Base-by-base conservation (phyloP, 2,329 filamentous ascomycete species). In the Aspergillus udagawae region DNA sequence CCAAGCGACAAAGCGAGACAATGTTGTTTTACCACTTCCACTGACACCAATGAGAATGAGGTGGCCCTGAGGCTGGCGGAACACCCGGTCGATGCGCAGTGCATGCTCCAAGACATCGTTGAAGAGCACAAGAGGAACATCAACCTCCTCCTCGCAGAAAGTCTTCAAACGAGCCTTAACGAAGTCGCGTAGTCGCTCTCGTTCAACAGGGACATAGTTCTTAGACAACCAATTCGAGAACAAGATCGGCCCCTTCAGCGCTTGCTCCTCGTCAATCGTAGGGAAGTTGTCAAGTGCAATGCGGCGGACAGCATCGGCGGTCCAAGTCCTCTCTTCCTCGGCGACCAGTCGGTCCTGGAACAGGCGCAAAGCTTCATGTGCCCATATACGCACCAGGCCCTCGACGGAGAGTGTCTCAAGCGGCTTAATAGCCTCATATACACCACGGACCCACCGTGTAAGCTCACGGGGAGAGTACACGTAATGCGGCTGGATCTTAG, bases 161-260 rank as follows among this genome's bases (percentile, higher is more conserved):
- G 94, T 99, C 80, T 90, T 93, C 59, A 99, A 84, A 70, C 94
- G 88, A 52, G 94, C 94, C 77, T 97, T 97, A 73, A 99, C 94
- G 66, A 97, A 99, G 65, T 97, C 94, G 65, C 95, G 88, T 41
- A 99, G 82, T 68, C 95, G 89, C 71, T 99, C 94, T 64, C 94
- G 90, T 68, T 96, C 92, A 42, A 99, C 94, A 6, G 94, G 94
- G 10, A 97, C 86, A 70, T 99, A 99, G 73, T 99, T 90, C 85
- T 96, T 97, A 12, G 93, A 97, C 5, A 99, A 83, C 94, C 94
- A 99, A 78, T 99, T 99, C 6, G 95, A 99, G 82, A 96, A 99
- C 55, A 99, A 80, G 54, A 99, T 97, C 0, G 94, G 95, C 0
- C 91, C 91, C 63, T 90, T 90, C 29, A 99, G 84, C 50, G 94